Evolutionary conservation across 192 early-diverging fungal genomes (phyloP), one percentile per base, ranked within the genome.

Genomic region (Backusella tarrabulga): DNA sequence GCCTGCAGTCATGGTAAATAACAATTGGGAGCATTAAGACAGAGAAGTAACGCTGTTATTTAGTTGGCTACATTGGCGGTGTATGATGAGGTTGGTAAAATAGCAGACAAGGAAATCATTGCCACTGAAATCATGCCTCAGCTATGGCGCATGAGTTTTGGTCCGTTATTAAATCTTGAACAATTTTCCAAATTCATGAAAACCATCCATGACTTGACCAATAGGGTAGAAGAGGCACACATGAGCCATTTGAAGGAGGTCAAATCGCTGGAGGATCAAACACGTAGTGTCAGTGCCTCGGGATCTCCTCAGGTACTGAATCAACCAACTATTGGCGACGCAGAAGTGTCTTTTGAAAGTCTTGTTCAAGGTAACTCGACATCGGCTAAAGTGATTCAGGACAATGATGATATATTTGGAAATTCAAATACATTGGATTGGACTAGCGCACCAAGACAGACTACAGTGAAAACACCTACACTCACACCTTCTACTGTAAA

Each of bases 81-180:
- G 50, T 97, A 95, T 77, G 93, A 93, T 67, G 92, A 97, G 29
- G 85, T 93, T 79, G 91, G 93, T 2, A 88, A 87, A 42, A 76
- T 88, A 71, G 75, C 94, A 15, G 95, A 97, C 38, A 92, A 91
- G 69, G 91, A 92, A 34, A 76, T 88, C 0, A 88, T 95, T 26
- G 95, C 94, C 8, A 90, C 85, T 1, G 92, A 92, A 68, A 86
- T 97, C 19, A 68, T 97, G 66, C 93, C 93, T 4, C 91, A 92
- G 44, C 80, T 96, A 36, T 97, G 95, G 95, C 81, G 84, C 15
- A 82, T 95, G 78, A 79, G 87, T 35, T 86, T 95, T 46, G 94
- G 94, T 6, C 90, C 87, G 0, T 78, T 90, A 34, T 80, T 97
- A n/a, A 90, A 88, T 29, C 71, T 90, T 6, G 87, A 87, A 0